A percentile compares a stretch with the other conserved stretches of the same genome.
phyloP scores from a whole-genome alignment of 345 rosid species.

The Durio zibethinus region DNA sequence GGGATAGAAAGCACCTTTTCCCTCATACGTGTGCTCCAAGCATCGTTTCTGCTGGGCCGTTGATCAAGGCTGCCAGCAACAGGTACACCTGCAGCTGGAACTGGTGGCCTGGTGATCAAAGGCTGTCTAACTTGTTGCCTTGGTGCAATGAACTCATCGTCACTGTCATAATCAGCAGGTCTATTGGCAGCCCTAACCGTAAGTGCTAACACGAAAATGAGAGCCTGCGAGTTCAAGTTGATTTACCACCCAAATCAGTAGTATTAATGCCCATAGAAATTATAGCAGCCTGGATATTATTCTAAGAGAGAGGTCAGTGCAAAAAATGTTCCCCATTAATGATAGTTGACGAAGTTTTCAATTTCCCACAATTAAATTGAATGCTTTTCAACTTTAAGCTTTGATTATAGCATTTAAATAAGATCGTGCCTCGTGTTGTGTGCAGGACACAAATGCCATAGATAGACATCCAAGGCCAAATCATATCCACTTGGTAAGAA shows the following conservation, averaged over 20 bases:
- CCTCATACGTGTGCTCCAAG: slow-evolving; percentile 98
- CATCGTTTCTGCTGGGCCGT: slow-evolving; percentile 91
- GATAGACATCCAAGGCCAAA: not conserved
- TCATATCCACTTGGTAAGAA: not conserved
- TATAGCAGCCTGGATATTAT: not conserved
- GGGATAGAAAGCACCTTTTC: slow-evolving; percentile 65
- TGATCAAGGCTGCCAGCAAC: slow-evolving; percentile 76
- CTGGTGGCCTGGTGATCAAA: slow-evolving; percentile 62
- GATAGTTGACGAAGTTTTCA: not conserved
- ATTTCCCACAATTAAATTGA: not conserved
- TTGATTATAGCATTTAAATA: not conserved
- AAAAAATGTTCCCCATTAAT: not conserved
- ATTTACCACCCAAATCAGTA: slow-evolving; percentile 4
- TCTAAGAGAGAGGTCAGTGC: not conserved
- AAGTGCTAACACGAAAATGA: slow-evolving; percentile 78
- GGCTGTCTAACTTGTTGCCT: slow-evolving; percentile 89
- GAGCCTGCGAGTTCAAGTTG: slow-evolving; percentile 50
- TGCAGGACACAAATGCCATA: not conserved
- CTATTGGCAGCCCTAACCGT: slow-evolving; percentile 71
- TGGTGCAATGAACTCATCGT: slow-evolving; percentile 72
- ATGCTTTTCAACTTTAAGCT: not conserved
- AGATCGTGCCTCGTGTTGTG: not conserved
- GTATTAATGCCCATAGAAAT: not conserved
- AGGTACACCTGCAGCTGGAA: slow-evolving; percentile 75
- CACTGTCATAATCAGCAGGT: slow-evolving; percentile 90